A percentile compares a stretch with the other conserved stretches of the same genome.
These are phyloP conservation scores for Cercis canadensis DNA, from an alignment of 306 rosid species.

Conservation along the genomic window DNA sequence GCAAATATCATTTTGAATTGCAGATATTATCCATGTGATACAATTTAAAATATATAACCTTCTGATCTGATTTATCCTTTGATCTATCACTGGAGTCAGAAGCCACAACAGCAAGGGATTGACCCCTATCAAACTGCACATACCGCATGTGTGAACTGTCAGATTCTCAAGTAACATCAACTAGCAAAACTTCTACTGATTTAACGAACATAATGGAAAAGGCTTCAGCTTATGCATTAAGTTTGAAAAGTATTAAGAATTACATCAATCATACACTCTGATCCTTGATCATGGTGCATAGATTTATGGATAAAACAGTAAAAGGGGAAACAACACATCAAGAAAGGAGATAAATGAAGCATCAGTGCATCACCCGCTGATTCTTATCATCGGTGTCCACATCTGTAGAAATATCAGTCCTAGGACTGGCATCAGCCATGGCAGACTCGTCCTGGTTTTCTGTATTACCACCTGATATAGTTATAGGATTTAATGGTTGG, in stretches of 20 bases:
- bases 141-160: constrained; percentile 39
- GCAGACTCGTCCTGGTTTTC: constrained; percentile 56
- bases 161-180: constrained; percentile 30
- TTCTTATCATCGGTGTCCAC: constrained; percentile 92
- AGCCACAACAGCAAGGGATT: constrained; percentile 57
- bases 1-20: constrained; percentile 24
- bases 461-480: constrained; percentile 42
- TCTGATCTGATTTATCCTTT: constrained; percentile 91
- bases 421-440: constrained; percentile 97
- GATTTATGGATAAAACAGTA: not conserved
- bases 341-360: constrained; percentile 36
- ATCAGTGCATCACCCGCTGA: constrained; percentile 70
- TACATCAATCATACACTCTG: constrained; percentile 6
- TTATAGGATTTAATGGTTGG: constrained; percentile 53
- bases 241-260: constrained; percentile 14
- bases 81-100: constrained; percentile 95
- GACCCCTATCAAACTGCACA: constrained; percentile 73
- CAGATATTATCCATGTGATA: constrained; percentile 16
- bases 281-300: not conserved
- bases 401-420: constrained; percentile 99
- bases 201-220: constrained; percentile 19
- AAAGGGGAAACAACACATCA: constrained; percentile 11
- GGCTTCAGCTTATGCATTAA: not conserved
- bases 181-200: constrained; percentile 3
- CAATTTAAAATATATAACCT: constrained; percentile 57